Evolutionary conservation across 2,329 filamentous ascomycete genomes (phyloP), one percentile per base, ranked within the genome.

Genomic region (Sporothrix schenckii): DNA sequence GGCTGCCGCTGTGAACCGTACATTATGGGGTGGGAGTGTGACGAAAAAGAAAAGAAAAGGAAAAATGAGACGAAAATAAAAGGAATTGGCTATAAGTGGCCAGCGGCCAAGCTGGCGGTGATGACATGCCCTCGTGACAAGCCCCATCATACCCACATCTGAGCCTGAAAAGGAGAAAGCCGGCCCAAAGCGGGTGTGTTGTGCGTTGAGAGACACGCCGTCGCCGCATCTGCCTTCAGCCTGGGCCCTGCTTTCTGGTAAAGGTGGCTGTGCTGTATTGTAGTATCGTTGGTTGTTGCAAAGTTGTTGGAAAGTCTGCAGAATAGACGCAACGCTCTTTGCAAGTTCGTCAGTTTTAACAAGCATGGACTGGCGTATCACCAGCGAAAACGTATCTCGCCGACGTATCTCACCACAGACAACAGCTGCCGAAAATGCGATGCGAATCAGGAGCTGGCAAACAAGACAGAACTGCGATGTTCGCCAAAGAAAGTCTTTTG

Each of bases 231-330:
- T 2, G 41, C 41, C 41, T 11, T 47, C 41, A 47, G 34, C 56
- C 34, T 61, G 9, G 56, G 11, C 9, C 19, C 5, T 24, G n/a
- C n/a, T 61, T 61, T 3, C 34, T 61, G 19, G 56, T 11, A 44
- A 19, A 61, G 56, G 34, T 34, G 56, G 56, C 56, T 61, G 56
- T 61, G 56, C 56, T 61, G 56, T 44, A 39, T 39, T 39, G 34
- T 1, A 7, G 5, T 34, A 34, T 34, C 56, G 21, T 39, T 21
- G n/a, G 7, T 44, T 61, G n/a, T 24, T 61, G 56, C 19, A 60
- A 41, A 24, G 24, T 6, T 34, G 30, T 34, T 34, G 30, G 30
- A 34, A 34, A 34, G 30, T 34, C 6, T 34, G 34, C 34, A 7
- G 34, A 34, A 34, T 1, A 34, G 30, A 58, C 11, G 39, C 39